Evolutionary conservation across 305 asterid genomes (phyloP).

Genomic region (Lippia alba): DNA sequence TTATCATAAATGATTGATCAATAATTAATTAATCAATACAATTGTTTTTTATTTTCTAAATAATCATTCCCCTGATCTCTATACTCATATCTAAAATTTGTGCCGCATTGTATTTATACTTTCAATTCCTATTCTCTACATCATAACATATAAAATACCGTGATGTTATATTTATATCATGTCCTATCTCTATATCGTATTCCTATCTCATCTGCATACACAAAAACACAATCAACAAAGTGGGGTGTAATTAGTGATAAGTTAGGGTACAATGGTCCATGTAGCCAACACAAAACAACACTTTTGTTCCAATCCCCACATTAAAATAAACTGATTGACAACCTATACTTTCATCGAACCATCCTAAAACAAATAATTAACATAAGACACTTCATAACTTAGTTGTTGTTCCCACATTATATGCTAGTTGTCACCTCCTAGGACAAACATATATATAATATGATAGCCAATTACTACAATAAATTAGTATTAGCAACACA

Average conservation of each 20-base stretch:
- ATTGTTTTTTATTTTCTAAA: background rate
- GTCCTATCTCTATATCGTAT: too few relatives aligned
- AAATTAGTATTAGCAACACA: too few relatives aligned
- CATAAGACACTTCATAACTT: background rate
- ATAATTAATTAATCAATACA: background rate
- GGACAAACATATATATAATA: background rate
- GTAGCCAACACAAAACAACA: background rate
- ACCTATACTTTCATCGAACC: constrained; percentile 8
- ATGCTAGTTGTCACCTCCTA: background rate
- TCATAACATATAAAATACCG: too few relatives aligned
- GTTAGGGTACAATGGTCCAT: background rate
- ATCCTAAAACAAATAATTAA: background rate
- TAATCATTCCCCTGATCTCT: too few relatives aligned
- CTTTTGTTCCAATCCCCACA: background rate
- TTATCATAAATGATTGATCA: background rate
- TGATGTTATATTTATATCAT: too few relatives aligned
- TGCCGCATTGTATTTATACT: too few relatives aligned
- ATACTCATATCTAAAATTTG: too few relatives aligned
- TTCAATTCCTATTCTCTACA: too few relatives aligned
- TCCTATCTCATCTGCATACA: too few relatives aligned
- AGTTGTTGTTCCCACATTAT: background rate
- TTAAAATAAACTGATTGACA: constrained; percentile 22
- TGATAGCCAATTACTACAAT: background rate
- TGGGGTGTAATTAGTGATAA: background rate
- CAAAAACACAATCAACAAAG: too few relatives aligned